Evolutionary conservation across 1,284 basidiomycete species (phyloP), one percentile per base, ranked within the genome.

Genomic region (Ceratobasidium sp.): DNA sequence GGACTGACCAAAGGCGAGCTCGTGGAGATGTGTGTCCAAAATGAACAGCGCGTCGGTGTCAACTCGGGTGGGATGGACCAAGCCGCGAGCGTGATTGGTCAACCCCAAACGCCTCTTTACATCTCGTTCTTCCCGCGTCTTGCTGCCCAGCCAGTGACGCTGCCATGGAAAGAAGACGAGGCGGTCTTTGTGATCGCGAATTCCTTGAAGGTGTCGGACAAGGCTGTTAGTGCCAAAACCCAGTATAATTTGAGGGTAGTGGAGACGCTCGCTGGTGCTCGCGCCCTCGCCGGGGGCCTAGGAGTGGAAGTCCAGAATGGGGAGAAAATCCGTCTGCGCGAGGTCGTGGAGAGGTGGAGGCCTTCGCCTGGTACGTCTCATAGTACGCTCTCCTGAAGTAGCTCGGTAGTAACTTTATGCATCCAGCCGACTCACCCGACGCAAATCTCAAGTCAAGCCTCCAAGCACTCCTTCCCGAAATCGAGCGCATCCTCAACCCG

Each of bases 221-320:
- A 96, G 81, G 89, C 90, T 1, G 87, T 92, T 75, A 89, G 89
- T 53, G 91, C 93, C 1, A 92, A 91, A 77, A 89, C 86, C 64
- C 87, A 90, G 57, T 96, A 96, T 85, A 97, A 97, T 81, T 86
- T 97, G 44, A 91, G 94, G 24, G 94, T 95, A 24, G 91, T 96
- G 22, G 95, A 97, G 82, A 93, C 91, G 0, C 89, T 95, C 36
- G 91, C 90, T 66, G 91, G 90, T 1, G 93, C 94, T 0, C 87
- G 92, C 17, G 85, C 95, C 6, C 87, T 97, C 14, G 89, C 90
- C 0, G 85, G 85, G 31, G 81, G 84, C 6, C 86, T 94, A 45
- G 86, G 85, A 0, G 81, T 91, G 29, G 54, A 80, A 0, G 82
- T 87, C 9, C 84, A 79, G 0, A 64, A 79, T 36, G 84, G 81